Base-by-base conservation (phyloP, 441 rosid genomes). In the Pelargonium myrrhifolium region DNA sequence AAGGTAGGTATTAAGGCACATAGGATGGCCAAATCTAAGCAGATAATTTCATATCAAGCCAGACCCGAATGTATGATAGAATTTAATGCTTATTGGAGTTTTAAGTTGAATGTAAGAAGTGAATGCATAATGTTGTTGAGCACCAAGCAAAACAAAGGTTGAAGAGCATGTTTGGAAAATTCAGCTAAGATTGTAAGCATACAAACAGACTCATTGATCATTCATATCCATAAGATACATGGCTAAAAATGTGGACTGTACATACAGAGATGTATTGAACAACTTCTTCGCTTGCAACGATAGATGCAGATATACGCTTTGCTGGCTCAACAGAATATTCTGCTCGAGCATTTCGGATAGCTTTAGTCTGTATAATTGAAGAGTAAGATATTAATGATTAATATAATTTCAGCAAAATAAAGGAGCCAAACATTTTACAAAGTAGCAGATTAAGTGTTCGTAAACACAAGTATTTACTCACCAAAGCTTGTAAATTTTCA, bases 271-370 rank as follows among this genome's bases (percentile, higher is more conserved):
- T 86, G 76, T 91, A 91, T 67, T 88, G 86, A 72, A 80, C 71
- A 61, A 91, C 99, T 53, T 93, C 99, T 73, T 83, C 68, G 69
- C 82, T 88, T 68, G 90, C 99, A 74, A 91, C 93, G 63, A 93
- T 70, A 15, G 89, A 86, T 66, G 96, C 99, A 78, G 99, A 90
- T 85, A 93, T 90, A 65, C 88, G 90, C 76, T 87, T 93, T 62
- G 87, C 95, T 6, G 98, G 98, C 80, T 90, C 98, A 78, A 93
- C 95, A 35, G 95, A 83, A 73, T 89, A 93, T 85, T 93, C 99
- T 40, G 99, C 96, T 76, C 97, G 83, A 67, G 86, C 98, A 86
- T 89, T 89, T 58, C 98, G 84, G 67, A 90, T 87, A 72, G 96
- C 94, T 78, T 85, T 85, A 20, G 96, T 93, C 98, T 93, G 76